These are phyloP conservation scores for Clavispora asparagi DNA, from an alignment of 805 yeast species.

Conservation along the genomic window DNA sequence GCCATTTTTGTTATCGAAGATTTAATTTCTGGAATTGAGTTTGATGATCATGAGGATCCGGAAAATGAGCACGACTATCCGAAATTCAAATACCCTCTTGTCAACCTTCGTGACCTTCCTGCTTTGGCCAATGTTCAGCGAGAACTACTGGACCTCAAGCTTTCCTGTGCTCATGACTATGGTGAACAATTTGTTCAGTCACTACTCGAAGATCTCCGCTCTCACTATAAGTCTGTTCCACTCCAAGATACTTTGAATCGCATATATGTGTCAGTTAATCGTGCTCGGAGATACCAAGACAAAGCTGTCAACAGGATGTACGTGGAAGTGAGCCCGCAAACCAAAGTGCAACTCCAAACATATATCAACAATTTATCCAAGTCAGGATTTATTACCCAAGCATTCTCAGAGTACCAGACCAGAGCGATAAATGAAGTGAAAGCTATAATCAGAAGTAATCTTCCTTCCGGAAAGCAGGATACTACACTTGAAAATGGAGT, in stretches of 20 bases:
- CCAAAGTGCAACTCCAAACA: slow-evolving; percentile 40
- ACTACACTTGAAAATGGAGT: neutral
- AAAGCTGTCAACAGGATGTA: slow-evolving; percentile 30
- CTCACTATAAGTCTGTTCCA: slow-evolving; percentile 49
- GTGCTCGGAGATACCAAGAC: slow-evolving; percentile 17
- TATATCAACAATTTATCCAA: slow-evolving; percentile 53
- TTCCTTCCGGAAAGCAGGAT: slow-evolving; percentile 4
- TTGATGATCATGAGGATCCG: slow-evolving; percentile 12
- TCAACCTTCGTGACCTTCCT: slow-evolving; percentile 41
- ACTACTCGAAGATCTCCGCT: slow-evolving; percentile 57
- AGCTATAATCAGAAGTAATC: slow-evolving; percentile 49
- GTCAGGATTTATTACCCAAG: slow-evolving; percentile 55
- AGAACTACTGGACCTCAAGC: slow-evolving; percentile 48
- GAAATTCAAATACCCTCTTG: slow-evolving; percentile 25
- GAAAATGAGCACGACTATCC: slow-evolving; percentile 17
- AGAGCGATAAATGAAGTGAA: slow-evolving; percentile 67
- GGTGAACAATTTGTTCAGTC: slow-evolving; percentile 50
- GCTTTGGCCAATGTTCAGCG: slow-evolving; percentile 50
- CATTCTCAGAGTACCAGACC: slow-evolving; percentile 64
- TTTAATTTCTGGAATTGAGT: slow-evolving; percentile 46
- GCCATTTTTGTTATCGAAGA: slow-evolving; percentile 52
- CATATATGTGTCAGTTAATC: slow-evolving; percentile 27
- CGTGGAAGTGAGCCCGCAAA: slow-evolving; percentile 30
- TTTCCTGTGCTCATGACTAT: slow-evolving; percentile 67
- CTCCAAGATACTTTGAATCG: slow-evolving; percentile 47